Percentiles rank a stretch among this genome's conserved stretches.
phyloP scores from a whole-genome alignment of 495 filamentous ascomycete genomes.

The Trypethelium eluteriae region DNA sequence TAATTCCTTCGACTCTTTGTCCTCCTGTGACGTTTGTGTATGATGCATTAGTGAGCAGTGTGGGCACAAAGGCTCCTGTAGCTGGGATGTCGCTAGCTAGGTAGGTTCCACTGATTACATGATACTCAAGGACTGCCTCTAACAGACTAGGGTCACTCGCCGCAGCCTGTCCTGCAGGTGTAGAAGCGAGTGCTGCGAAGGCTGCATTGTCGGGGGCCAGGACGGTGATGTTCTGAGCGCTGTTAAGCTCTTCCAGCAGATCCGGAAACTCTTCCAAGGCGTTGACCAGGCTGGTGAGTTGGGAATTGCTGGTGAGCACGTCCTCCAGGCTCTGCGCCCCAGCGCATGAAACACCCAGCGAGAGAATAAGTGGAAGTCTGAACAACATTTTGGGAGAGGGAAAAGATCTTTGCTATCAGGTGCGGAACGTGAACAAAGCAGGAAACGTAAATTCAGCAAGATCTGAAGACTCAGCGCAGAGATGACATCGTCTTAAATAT shows the following conservation, averaged over 20 bases:
- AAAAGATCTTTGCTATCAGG: background rate
- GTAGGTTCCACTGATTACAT: constrained; percentile 54
- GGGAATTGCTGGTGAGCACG: constrained; percentile 32
- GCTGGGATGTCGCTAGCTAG: constrained; percentile 35
- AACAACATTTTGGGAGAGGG: background rate
- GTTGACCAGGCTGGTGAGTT: constrained; percentile 39
- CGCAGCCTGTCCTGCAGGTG: constrained; percentile 26
- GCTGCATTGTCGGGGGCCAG: constrained; percentile 59
- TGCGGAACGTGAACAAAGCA: too few relatives aligned
- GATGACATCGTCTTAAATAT: too few relatives aligned
- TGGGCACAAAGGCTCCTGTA: constrained; percentile 47
- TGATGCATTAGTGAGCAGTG: constrained; percentile 42
- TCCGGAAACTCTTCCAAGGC: constrained; percentile 40
- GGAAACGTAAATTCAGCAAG: too few relatives aligned
- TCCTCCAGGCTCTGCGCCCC: constrained; percentile 31
- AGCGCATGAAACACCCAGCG: background rate
- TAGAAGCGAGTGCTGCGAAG: constrained; percentile 38
- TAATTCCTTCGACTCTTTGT: constrained; percentile 40
- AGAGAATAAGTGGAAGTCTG: background rate
- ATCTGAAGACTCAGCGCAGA: too few relatives aligned
- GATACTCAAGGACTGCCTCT: constrained; percentile 52
- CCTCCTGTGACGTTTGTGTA: constrained; percentile 47
- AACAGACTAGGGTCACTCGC: constrained; percentile 33
- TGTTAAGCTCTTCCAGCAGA: constrained; percentile 36
- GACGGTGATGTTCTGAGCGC: constrained; percentile 50